Base-by-base conservation (phyloP, 495 filamentous ascomycete species). In the Hypomontagnella submonticulosa region DNA sequence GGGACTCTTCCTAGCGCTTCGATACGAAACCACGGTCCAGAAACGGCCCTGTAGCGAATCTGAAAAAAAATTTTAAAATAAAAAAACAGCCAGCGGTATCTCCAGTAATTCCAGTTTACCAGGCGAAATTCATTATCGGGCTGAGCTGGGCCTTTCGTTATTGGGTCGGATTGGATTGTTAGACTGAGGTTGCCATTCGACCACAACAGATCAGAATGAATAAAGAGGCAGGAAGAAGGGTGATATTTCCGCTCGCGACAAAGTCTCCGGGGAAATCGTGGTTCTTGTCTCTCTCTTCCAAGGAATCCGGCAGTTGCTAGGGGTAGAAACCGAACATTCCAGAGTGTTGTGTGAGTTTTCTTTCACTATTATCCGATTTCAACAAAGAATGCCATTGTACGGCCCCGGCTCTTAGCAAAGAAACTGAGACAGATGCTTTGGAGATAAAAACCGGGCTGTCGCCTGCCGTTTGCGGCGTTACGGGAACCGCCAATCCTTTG, bases 321-420 rank as follows among this genome's bases (percentile, higher is more conserved):
- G 33, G 54, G 40, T 66, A 41, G 63, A 57, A 63, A 41, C 44
- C 50, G 12, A 66, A 47, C 60, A 70, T 71, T 72, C 71, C 66
- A 66, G 50, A 70, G 61, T 18, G 48, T 40, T 6, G 10, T n/a
- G 48, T 41, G 13, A 19, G 47, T 9, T 47, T 63, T 60, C 61
- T 65, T 64, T 70, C 47, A 62, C 49, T 33, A 56, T 20, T 51
- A 62, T 46, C 54, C 69, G 55, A 50, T 59, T 69, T 63, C 54
- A 61, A 74, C 69, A 72, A 74, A 74, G 71, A 74, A 70, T 63
- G 56, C 62, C 3, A 70, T 66, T 70, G 51, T 66, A 27, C 38
- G 9, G 18, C 44, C 12, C 27, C 40, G 32, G n/a, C 10, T 16
- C 27, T 53, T 38, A 37, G 44, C 34, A 33, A 33, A 32, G 0